These are phyloP conservation scores for Nematodospora anomalae DNA, from an alignment of 1,139 yeast species.

Conservation along the genomic window DNA sequence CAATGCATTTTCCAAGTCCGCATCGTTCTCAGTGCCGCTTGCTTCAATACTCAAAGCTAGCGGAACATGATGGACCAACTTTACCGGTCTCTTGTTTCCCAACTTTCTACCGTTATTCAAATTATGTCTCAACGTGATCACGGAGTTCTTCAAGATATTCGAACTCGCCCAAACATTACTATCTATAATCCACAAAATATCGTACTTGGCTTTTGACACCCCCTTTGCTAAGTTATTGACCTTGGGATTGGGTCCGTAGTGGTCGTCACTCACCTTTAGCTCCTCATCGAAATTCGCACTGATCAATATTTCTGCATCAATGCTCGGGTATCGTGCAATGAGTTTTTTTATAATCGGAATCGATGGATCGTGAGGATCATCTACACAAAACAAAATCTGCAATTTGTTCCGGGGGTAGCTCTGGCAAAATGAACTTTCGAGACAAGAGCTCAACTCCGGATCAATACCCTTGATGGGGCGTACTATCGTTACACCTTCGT, in stretches of 20 bases:
- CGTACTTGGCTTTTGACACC: constrained; percentile 63
- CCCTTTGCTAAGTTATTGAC: constrained; percentile 85
- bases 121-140: constrained; percentile 47
- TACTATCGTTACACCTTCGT: constrained; percentile 74
- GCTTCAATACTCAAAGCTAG: constrained; percentile 49
- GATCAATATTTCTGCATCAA: constrained; percentile 60
- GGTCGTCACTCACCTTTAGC: constrained; percentile 31
- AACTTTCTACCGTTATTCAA: constrained; percentile 48
- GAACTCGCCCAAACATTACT: constrained; percentile 81
- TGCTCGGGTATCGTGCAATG: constrained; percentile 52
- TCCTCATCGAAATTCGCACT: constrained; percentile 36
- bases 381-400: constrained; percentile 78
- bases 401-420: constrained; percentile 57
- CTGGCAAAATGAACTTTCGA: constrained; percentile 69
- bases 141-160: constrained; percentile 66
- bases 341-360: constrained; percentile 55
- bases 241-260: constrained; percentile 86
- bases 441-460: constrained; percentile 67
- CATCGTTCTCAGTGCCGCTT: constrained; percentile 1
- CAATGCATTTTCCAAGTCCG: constrained; percentile 22
- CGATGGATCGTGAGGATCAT: constrained; percentile 62
- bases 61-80: constrained; percentile 80
- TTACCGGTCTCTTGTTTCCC: constrained; percentile 42
- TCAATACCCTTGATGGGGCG: constrained; percentile 87
- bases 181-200: constrained; percentile 85